Evolutionary conservation across 208 protist species (phyloP), one percentile per base, ranked within the genome.

Genomic region (Plasmodiophora brassicae): DNA sequence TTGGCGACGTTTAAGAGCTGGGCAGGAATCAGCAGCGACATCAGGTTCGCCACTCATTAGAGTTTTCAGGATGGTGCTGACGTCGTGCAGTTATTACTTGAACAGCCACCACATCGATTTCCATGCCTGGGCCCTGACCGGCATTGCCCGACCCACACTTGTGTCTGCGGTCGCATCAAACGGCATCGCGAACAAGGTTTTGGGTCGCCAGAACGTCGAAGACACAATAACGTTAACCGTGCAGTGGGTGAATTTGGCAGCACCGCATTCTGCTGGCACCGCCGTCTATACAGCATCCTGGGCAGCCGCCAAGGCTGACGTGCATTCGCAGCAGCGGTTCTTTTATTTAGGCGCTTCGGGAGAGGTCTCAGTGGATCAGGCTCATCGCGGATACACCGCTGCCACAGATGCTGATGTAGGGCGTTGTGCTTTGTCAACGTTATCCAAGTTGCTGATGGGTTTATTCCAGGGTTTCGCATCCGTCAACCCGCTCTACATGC

Each of bases 51-150:
- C n/a, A n/a, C n/a, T n/a, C n/a, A n/a, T n/a, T n/a, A n/a, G n/a
- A n/a, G n/a, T n/a, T n/a, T n/a, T n/a, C n/a, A n/a, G n/a, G n/a
- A n/a, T n/a, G n/a, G n/a, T n/a, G n/a, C n/a, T n/a, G n/a, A n/a
- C n/a, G n/a, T n/a, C n/a, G n/a, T n/a, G n/a, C n/a, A n/a, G n/a
- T n/a, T 93, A 93, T 60, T 93, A 93, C 86, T 90, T 93, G 44
- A 93, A 93, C 87, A 53, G 89, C n/a, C 92, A 93, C 57, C 92
- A 93, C 90, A 91, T 93, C 36, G 92, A 93, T 72, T 90, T 92
- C n/a, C 92, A 93, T 71, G 72, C 20, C 41, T 93, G 92, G 92
- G 44, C 28, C 45, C 87, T 92, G 88, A 46, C 71, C 22, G 91
- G 91, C n/a, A 38, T 72, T 25, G 72, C 86, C 1, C 1, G 84